Percentiles rank a stretch among this genome's conserved stretches.
phyloP scores from a whole-genome alignment of 345 rosid genomes.

The Sisymbrium irio region DNA sequence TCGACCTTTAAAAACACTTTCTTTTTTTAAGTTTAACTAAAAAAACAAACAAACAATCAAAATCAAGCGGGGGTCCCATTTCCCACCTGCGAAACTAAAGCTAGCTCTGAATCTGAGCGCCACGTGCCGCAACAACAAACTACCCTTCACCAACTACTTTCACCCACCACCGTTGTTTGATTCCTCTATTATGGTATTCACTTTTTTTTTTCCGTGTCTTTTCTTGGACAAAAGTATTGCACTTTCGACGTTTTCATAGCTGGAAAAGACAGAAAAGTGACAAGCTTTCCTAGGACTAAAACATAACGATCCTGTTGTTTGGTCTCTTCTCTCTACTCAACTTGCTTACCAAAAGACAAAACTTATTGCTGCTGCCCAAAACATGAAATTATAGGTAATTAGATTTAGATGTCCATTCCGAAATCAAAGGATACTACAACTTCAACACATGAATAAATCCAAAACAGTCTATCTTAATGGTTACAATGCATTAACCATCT shows the following conservation, averaged over 20 bases:
- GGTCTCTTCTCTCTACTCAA: not conserved
- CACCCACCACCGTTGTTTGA: not conserved
- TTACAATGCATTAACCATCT: constrained; percentile 21
- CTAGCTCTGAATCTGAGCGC: not conserved
- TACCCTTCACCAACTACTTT: constrained; percentile 3
- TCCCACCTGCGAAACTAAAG: constrained; percentile 10
- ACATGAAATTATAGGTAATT: not conserved
- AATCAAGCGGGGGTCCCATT: not conserved
- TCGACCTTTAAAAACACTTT: not conserved
- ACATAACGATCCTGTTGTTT: not conserved
- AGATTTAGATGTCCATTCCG: not conserved
- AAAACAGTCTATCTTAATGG: constrained; percentile 17
- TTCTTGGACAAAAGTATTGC: not conserved
- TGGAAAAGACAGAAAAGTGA: not conserved
- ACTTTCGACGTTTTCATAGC: not conserved
- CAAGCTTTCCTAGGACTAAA: constrained; percentile 3
- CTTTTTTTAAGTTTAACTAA: not conserved
- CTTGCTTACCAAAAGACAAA: not conserved
- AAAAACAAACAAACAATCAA: not conserved
- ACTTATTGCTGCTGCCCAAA: not conserved
- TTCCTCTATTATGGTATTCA: too few species aligned
- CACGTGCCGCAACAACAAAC: constrained; percentile 25
- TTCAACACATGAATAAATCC: constrained; percentile 31
- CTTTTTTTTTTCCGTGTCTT: not conserved
- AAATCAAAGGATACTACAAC: constrained; percentile 6